These are phyloP conservation scores for Letharia columbiana DNA, from an alignment of 495 filamentous ascomycete genomes.

Conservation along the genomic window DNA sequence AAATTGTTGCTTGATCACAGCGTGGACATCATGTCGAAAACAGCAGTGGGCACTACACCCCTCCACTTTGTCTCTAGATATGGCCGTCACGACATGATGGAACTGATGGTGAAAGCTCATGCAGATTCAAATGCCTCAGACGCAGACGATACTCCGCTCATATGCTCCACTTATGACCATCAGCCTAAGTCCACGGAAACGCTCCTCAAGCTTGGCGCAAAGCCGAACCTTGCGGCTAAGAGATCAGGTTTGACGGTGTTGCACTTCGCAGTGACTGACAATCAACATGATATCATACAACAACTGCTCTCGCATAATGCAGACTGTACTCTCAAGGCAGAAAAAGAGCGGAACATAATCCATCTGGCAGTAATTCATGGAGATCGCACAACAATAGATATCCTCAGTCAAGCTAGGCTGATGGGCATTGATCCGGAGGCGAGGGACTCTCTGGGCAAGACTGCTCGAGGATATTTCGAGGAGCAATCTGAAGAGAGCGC, in stretches of 20 bases:
- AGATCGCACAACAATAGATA: not conserved
- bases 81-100: not conserved
- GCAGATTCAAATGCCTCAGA: not conserved
- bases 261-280: not conserved
- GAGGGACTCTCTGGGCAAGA: not conserved
- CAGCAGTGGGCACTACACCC: not conserved
- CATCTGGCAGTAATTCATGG: not conserved
- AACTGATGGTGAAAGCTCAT: not conserved
- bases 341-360: not conserved
- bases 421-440: not conserved
- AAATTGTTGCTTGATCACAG: not conserved
- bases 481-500: not conserved
- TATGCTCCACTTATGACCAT: not conserved
- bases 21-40: not conserved
- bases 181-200: not conserved
- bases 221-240: not conserved
- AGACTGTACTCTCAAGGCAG: not conserved
- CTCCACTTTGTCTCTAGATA: not conserved
- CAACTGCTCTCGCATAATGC: not conserved
- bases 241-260: not conserved
- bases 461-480: not conserved
- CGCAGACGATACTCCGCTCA: not conserved
- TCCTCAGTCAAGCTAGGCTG: not conserved
- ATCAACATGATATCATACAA: not conserved
- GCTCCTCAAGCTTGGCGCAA: not conserved